A percentile compares a stretch with the other conserved stretches of the same genome.
phyloP scores from a whole-genome alignment of 1,139 yeast genomes.

The Spathaspora sp. region DNA sequence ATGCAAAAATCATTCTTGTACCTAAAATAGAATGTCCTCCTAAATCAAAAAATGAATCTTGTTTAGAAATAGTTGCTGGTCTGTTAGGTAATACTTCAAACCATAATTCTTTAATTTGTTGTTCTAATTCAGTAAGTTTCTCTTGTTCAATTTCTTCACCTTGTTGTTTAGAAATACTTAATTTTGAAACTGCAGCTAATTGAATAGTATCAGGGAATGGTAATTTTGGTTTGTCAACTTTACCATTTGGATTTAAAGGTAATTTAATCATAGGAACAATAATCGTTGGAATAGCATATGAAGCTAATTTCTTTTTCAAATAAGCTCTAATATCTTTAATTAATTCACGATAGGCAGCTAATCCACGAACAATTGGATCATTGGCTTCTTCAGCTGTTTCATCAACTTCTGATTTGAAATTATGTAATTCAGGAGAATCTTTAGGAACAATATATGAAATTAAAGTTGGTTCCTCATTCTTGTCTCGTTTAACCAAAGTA shows the following conservation, averaged over 20 bases:
- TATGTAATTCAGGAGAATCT: conserved; percentile 53
- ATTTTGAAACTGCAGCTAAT: conserved; percentile 62
- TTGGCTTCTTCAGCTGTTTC: conserved; percentile 36
- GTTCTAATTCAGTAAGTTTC: conserved; percentile 60
- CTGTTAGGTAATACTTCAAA: conserved; percentile 77
- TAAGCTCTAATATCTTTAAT: conserved; percentile 79
- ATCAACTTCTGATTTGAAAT: conserved; percentile 44
- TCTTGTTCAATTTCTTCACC: conserved; percentile 31
- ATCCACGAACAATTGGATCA: conserved; percentile 77
- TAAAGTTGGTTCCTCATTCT: conserved; percentile 87
- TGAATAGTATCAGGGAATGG: conserved; percentile 95
- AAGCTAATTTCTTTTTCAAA: conserved; percentile 84
- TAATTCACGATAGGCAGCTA: conserved; percentile 72
- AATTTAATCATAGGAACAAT: conserved; percentile 82
- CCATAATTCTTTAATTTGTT: conserved; percentile 79
- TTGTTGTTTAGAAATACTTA: conserved; percentile 31
- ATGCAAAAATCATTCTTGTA: conserved; percentile 92
- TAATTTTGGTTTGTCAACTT: conserved; percentile 94
- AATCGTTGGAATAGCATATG: conserved; percentile 90
- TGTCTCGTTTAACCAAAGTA: conserved; percentile 90
- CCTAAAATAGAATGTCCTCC: conserved; percentile 98
- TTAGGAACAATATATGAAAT: conserved; percentile 92
- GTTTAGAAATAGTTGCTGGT: conserved; percentile 72
- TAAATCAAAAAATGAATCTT: conserved; percentile 91
- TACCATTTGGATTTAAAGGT: conserved; percentile 97